Conservation (phyloP, 2,329 filamentous ascomycete genomes). For the Venturia effusa region DNA sequence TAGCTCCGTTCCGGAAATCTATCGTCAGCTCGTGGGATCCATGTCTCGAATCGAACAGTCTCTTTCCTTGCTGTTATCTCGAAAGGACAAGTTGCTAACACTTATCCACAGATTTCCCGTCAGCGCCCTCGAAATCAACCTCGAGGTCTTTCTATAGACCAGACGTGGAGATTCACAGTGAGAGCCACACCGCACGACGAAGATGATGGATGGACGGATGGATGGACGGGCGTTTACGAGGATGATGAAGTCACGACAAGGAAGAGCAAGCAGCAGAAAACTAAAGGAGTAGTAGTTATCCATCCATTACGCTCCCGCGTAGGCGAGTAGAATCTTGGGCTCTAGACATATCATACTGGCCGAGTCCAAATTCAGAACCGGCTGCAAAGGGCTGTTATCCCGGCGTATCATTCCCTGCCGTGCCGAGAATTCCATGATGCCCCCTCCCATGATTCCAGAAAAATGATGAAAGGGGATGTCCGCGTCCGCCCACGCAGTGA, state of each 20-base stretch:
- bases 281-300: background rate
- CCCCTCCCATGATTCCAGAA: background rate
- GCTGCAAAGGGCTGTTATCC: background rate
- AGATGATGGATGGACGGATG: background rate
- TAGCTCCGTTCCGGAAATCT: too few species aligned
- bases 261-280: background rate
- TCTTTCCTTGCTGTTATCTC: too few species aligned
- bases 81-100: background rate
- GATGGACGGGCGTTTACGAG: background rate
- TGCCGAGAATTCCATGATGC: background rate
- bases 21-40: too few species aligned
- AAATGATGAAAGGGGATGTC: too few species aligned
- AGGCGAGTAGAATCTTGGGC: background rate
- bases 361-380: background rate
- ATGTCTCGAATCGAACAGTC: too few species aligned
- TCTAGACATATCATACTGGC: background rate
- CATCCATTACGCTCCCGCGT: background rate
- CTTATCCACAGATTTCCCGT: conserved; percentile 53
- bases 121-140: conserved; percentile 87
- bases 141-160: conserved; percentile 75
- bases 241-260: background rate
- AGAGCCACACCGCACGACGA: background rate
- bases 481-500: too few species aligned
- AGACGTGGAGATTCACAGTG: conserved; percentile 14
- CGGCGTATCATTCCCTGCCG: background rate